A percentile compares a stretch with the other conserved stretches of the same genome.
These are phyloP conservation scores for Fraxinus quadrangulata DNA, from an alignment of 257 asterid species.

Conservation along the genomic window DNA sequence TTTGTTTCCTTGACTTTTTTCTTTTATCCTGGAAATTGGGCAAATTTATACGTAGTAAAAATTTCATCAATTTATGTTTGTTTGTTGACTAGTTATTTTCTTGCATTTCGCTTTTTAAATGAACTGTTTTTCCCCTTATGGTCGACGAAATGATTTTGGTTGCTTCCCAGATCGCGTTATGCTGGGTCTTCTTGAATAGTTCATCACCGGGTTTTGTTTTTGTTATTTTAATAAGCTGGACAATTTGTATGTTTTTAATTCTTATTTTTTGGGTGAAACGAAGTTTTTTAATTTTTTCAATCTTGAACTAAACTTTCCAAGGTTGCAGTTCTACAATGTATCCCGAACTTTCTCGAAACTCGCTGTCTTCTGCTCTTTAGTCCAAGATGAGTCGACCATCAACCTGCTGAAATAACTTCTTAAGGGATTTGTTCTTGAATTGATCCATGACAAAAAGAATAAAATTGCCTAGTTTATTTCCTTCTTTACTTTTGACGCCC, in stretches of 20 bases:
- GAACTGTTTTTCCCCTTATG: not conserved
- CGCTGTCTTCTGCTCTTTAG: not conserved
- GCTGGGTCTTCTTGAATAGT: not conserved
- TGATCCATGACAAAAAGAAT: not conserved
- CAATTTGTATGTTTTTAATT: too few relatives aligned
- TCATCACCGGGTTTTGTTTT: not conserved
- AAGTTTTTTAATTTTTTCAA: too few relatives aligned
- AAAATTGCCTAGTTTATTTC: not conserved
- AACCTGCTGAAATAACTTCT: not conserved
- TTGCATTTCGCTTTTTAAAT: not conserved
- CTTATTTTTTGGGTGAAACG: not conserved
- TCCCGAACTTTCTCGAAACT: not conserved
- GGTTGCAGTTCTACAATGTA: not conserved
- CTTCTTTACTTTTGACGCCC: not conserved
- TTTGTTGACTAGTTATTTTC: not conserved
- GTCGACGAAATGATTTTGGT: constrained; percentile 16
- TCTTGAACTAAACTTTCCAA: not conserved
- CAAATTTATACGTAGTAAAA: not conserved
- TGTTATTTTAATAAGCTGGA: not conserved
- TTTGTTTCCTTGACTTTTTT: constrained; percentile 19
- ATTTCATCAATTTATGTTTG: not conserved
- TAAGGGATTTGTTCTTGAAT: not conserved
- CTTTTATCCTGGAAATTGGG: constrained; percentile 7
- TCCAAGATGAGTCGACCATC: not conserved
- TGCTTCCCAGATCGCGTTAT: constrained; percentile 34